These are phyloP conservation scores for Triticum turgidum DNA, from an alignment of 176 grass and related monocot species.

Conservation along the genomic window DNA sequence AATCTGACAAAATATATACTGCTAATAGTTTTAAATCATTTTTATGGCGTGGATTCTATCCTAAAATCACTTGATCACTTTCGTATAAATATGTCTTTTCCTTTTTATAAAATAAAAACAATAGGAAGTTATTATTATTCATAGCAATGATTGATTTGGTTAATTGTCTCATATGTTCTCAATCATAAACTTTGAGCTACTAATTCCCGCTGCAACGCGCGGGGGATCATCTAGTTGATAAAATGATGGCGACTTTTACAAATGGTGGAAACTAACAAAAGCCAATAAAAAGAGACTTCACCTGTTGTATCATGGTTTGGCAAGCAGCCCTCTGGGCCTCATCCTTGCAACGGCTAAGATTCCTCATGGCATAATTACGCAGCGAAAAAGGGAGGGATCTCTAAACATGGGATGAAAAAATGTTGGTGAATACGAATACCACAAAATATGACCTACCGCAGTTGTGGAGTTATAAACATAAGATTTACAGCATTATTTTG, in stretches of 20 bases:
- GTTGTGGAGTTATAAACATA: neutral
- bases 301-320: slow-evolving; percentile 64
- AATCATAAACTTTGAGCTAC: too few relatives aligned
- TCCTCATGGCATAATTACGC: slow-evolving; percentile 62
- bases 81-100: too few relatives aligned
- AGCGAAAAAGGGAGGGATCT: slow-evolving; percentile 71
- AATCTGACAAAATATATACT: too few relatives aligned
- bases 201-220: too few relatives aligned
- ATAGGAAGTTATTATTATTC: too few relatives aligned
- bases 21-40: too few relatives aligned
- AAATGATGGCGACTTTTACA: neutral
- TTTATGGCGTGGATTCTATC: too few relatives aligned
- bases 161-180: too few relatives aligned
- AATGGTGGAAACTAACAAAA: slow-evolving; percentile 19
- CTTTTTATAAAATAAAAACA: too few relatives aligned
- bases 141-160: too few relatives aligned
- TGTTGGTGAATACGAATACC: slow-evolving; percentile 30
- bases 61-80: too few relatives aligned
- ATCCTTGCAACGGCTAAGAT: slow-evolving; percentile 75
- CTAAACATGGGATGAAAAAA: slow-evolving; percentile 51
- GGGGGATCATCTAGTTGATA: neutral
- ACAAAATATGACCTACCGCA: neutral
- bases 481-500: neutral
- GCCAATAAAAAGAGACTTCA: slow-evolving; percentile 19
- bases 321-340: slow-evolving; percentile 64